These are phyloP conservation scores for Mortierella sp. DNA, from an alignment of 371 early-diverging fungal genomes.

Conservation along the genomic window DNA sequence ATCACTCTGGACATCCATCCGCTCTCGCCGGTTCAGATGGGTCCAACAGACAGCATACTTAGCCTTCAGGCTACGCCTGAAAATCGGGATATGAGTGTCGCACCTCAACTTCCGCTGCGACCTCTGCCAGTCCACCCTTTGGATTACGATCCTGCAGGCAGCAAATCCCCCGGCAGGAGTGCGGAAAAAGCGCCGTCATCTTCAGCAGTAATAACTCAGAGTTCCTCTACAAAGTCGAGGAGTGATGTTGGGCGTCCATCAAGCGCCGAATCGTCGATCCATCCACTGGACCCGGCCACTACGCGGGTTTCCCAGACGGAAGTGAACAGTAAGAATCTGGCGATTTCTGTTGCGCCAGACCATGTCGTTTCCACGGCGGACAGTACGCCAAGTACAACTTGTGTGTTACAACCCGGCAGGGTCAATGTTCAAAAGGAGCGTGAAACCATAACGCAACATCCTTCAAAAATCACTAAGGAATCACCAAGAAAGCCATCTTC, in stretches of 20 bases:
- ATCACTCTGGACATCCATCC: no score
- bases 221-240: neutral
- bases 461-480: neutral
- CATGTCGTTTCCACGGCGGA: no score
- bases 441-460: no score
- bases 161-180: neutral
- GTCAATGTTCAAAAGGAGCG: no score
- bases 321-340: neutral
- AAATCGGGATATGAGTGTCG: neutral
- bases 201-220: neutral
- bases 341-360: no score
- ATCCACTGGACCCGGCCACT: conserved; percentile 31
- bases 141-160: conserved; percentile 13
- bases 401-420: no score
- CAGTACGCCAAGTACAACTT: no score
- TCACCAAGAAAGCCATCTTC: neutral
- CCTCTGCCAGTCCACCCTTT: conserved; percentile 29
- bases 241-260: neutral
- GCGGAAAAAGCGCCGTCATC: conserved; percentile 2
- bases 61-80: neutral
- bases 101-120: conserved; percentile 5
- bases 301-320: neutral
- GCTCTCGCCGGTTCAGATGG: no score
- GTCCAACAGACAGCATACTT: no score
- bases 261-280: conserved; percentile 7